Base-by-base conservation (phyloP, 148 eudicot genomes). In the Rhododendron mucronatum region DNA sequence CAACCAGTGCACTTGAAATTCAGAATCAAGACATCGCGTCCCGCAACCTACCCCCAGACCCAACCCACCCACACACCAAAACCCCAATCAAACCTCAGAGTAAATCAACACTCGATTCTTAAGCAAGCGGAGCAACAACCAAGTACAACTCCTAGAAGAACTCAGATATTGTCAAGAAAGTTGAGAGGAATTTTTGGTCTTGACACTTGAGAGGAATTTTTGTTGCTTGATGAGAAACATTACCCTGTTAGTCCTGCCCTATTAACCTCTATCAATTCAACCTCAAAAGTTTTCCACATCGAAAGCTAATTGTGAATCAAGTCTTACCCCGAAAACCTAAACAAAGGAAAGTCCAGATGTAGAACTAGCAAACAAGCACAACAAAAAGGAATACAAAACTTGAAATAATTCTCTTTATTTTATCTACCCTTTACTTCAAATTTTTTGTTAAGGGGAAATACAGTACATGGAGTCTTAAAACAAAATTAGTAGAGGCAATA, bases 361-460 rank as follows among this genome's bases (percentile, higher is more conserved):
- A 77, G 35, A 12, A 21, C 44, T 45, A 69, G 20, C 73, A 80
- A 61, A 78, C 23, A 84, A 21, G 48, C 21, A 55, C 61, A 65
- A 50, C 80, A 37, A 35, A 50, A 85, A 83, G 61, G 39, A 81
- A 77, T 47, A 77, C 67, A 86, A 75, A 86, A 57, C 71, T 39
- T 71, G 26, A 82, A 55, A 28, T 33, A 82, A 82, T 39, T 11
- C 44, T 26, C 51, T 41, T 47, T 14, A 9, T 69, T 61, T 83
- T 26, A 5, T 74, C 4, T 74, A 74, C 48, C 26, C 45, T 55
- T 30, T 50, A 44, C n/a, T 26, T 13, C 35, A 14, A 12, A 63
- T 45, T 26, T 82, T 77, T 26, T 61, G 13, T 10, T 9, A 11
- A 48, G 21, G 76, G 28, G 80, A 78, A 4, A 44, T 44, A 33